A percentile compares a stretch with the other conserved stretches of the same genome.
Conservation (phyloP, 768 basidiomycete species). For the Mycena venus region DNA sequence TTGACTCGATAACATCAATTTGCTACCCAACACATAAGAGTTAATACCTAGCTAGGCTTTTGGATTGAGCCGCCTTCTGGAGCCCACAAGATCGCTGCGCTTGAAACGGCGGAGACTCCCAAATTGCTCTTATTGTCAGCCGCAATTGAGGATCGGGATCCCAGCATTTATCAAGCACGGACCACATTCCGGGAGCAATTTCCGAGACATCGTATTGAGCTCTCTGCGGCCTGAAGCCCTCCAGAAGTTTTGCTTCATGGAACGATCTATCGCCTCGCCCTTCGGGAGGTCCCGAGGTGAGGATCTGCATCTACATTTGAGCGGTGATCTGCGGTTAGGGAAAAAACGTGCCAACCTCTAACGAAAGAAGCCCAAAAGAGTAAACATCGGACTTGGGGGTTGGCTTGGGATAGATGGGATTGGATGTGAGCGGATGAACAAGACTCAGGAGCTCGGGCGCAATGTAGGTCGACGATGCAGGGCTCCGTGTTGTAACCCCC, state of each 20-base stretch:
- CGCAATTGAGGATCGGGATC: conserved; percentile 11
- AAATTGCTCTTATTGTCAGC: conserved; percentile 6
- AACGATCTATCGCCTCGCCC: conserved; percentile 9
- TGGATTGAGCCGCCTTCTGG: not conserved
- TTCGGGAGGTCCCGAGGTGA: conserved; percentile 11
- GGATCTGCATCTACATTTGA: conserved; percentile 12
- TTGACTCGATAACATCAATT: conserved; percentile 7
- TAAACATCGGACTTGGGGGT: conserved; percentile 5
- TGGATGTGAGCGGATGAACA: conserved; percentile 7
- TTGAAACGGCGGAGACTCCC: conserved; percentile 11
- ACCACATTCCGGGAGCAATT: conserved; percentile 6
- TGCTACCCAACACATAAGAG: not conserved
- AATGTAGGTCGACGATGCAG: conserved; percentile 6
- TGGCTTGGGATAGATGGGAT: conserved; percentile 14
- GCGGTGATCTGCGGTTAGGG: not conserved
- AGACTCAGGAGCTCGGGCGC: conserved; percentile 9
- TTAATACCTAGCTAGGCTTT: not conserved
- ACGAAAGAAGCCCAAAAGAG: conserved; percentile 13
- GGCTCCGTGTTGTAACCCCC: not conserved
- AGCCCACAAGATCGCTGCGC: conserved; percentile 5
- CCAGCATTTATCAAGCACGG: conserved; percentile 17
- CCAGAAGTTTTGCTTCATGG: conserved; percentile 12
- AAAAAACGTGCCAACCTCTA: conserved; percentile 1
- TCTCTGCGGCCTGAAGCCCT: conserved; percentile 16
- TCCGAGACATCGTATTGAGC: conserved; percentile 11